Evolutionary conservation across 768 basidiomycete genomes (phyloP).

Genomic region (Lentinula guzmanii): DNA sequence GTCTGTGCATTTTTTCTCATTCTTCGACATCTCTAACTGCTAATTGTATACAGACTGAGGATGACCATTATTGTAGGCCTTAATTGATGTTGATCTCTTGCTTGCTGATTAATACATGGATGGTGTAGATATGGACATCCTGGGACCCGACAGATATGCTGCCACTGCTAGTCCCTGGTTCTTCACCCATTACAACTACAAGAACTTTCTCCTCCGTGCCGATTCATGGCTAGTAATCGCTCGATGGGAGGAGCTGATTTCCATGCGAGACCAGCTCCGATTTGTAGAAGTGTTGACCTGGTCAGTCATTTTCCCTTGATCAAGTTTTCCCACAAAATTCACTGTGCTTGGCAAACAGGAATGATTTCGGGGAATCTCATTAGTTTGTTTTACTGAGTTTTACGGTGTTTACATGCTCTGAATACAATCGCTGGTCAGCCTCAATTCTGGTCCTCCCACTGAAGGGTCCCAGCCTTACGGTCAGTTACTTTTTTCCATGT

Average conservation of each 20-base stretch:
- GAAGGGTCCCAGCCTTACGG: constrained; percentile 29
- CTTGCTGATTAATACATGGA: not conserved
- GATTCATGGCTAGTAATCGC: constrained; percentile 64
- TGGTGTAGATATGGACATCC: constrained; percentile 32
- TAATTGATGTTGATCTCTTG: not conserved
- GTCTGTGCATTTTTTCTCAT: constrained; percentile 8
- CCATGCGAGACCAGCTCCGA: constrained; percentile 43
- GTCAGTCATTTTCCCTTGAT: constrained; percentile 35
- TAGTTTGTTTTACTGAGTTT: not conserved
- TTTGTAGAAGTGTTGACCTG: constrained; percentile 70
- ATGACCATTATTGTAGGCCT: constrained; percentile 42
- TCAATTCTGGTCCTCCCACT: not conserved
- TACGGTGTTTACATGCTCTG: not conserved
- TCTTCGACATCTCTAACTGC: not conserved
- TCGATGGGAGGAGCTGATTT: constrained; percentile 68
- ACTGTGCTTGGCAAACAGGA: not conserved
- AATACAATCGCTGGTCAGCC: not conserved
- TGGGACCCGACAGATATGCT: constrained; percentile 32
- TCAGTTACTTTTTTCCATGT: not conserved
- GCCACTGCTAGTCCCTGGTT: constrained; percentile 18
- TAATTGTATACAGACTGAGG: constrained; percentile 25
- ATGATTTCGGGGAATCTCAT: not conserved
- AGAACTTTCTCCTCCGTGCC: constrained; percentile 58
- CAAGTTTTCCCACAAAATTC: not conserved
- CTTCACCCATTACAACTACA: constrained; percentile 43